phyloP scores from a whole-genome alignment of 305 asterid genomes.

The Rubia peregrina region DNA sequence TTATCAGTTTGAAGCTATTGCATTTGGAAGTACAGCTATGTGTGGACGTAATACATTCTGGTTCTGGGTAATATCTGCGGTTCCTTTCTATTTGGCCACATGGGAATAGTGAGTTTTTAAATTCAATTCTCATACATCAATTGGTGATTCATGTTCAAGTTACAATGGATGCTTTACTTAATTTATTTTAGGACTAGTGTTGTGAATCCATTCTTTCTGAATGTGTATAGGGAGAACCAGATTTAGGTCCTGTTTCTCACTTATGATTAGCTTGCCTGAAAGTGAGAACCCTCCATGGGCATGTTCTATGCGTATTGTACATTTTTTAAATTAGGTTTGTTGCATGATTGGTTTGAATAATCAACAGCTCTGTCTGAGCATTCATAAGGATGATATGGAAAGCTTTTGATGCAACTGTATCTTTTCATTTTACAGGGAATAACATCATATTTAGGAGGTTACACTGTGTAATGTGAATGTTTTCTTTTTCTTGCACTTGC shows the following conservation, averaged over 20 bases:
- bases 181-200: background rate
- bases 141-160: background rate
- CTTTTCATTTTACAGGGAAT: background rate
- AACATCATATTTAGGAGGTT: background rate
- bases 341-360: background rate
- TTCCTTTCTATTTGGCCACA: conserved; percentile 79
- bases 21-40: conserved; percentile 45
- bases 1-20: conserved; percentile 55
- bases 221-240: background rate
- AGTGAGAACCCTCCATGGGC: background rate
- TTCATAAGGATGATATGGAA: background rate
- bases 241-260: background rate
- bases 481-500: background rate
- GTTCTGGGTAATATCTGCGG: conserved; percentile 90
- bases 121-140: background rate
- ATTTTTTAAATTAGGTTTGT: background rate
- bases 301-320: background rate
- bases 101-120: conserved; percentile 62
- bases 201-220: background rate
- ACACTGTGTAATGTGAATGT: background rate
- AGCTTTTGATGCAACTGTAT: background rate
- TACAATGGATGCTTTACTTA: background rate
- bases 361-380: background rate
- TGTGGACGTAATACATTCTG: conserved; percentile 69
- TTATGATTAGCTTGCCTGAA: background rate